Base-by-base conservation (phyloP, 345 rosid genomes). In the Rhizophora mangle region DNA sequence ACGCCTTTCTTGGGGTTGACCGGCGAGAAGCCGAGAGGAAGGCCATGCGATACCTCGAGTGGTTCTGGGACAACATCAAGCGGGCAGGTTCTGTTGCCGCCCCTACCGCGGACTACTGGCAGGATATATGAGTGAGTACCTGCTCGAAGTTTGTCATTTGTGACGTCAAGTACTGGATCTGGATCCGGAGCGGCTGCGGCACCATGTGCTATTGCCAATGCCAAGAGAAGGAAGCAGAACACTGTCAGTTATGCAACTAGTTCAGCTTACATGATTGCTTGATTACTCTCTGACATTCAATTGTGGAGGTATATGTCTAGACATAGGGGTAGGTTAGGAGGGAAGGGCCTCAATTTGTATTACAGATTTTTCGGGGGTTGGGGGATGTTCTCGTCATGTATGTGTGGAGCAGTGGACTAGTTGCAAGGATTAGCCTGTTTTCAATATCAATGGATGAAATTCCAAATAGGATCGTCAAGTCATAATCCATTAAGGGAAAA, bases 61-160 rank as follows among this genome's bases (percentile, higher is more conserved):
- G 26, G 49, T 36, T 68, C 82, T 62, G 81, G 85, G 78, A 11
- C 86, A 82, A 0, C 89, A 83, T 49, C 74, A 26, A 63, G 55
- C 6, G 52, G 67, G 65, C 49, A 62, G 43, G 65, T 62, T 37
- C n/a, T 62, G 46, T 34, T n/a, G n/a, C 34, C 2, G 0, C 26
- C 39, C 34, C 46, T 36, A 18, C 65, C 65, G 6, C 65, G 64
- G 43, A 61, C 13, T 6, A 10, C 51, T 19, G 65, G 65, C 65
- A 62, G 27, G 24, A 56, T 56, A 16, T 24, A 56, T 16, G 4
- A 56, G 11, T 11, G 16, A 26, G 19, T 56, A 18, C 29, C 60
- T 21, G 60, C 30, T 22, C 60, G 1, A 56, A 56, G 19, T 56
- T 56, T 56, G 29, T 56, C 16, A 21, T 24, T 56, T 3, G 30